Base-by-base conservation (phyloP, 2,329 filamentous ascomycete species). In the Cytospora leucostoma region DNA sequence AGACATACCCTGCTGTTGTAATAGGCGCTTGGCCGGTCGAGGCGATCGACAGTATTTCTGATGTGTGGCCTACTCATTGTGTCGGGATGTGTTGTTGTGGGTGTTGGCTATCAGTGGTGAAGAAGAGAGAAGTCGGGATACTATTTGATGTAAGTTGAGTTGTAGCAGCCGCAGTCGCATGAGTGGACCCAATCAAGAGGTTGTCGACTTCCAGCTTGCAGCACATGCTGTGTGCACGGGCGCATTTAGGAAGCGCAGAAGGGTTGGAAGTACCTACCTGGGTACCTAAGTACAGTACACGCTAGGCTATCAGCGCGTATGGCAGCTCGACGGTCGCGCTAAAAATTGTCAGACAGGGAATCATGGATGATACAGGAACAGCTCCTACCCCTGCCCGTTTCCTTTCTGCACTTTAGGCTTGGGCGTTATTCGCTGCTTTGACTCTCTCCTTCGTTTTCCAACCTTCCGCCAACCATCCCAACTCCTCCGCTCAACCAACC, bases 11-110 rank as follows among this genome's bases (percentile, higher is more conserved):
- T 91, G 78, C 84, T 88, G 67, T 87, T 84, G 72, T 93, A 97
- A 80, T 99, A 99, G 71, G 94, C 93, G 75, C 94, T 98, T 19
- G 95, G 94, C 77, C 89, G 90, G 78, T 99, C 95, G 67, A 99
- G 86, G 66, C 95, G 85, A 57, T 98, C 94, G 67, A 98, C 91
- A 7, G 95, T 98, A 75, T 83, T 88, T 73, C 85, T 80, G 66
- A 78, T 73, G 51, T 74, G 75, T 62, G 76, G 72, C 65, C 76
- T 75, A n/a, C n/a, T 19, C 84, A 86, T 85, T 15, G 64, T 70
- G 37, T 37, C 33, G 27, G 7, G 70, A 68, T 37, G 34, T 57
- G 53, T 13, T 49, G 66, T n/a, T 59, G 37, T 52, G 21, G 60
- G 17, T 19, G 27, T n/a, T 32, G 21, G 52, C 12, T 47, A 54